These are phyloP conservation scores for Blakeslea trispora DNA, from an alignment of 371 early-diverging fungal genomes.

Conservation along the genomic window DNA sequence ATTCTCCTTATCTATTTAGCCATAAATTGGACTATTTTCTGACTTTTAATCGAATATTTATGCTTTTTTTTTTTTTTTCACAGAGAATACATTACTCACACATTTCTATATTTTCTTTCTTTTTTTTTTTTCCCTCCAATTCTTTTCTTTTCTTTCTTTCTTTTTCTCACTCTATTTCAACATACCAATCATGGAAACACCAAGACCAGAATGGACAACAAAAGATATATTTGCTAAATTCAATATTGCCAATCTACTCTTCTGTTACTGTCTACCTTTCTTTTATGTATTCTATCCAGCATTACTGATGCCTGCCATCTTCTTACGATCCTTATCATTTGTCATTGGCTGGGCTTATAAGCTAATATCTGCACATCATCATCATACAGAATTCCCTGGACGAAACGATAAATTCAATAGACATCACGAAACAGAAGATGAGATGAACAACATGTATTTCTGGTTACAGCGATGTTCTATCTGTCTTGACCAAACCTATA, in stretches of 20 bases:
- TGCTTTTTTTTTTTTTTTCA: too few relatives aligned
- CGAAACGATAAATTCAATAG: slow-evolving; percentile 8
- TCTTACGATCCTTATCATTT: slow-evolving; percentile 43
- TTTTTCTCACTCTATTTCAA: not conserved
- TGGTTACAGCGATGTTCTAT: slow-evolving; percentile 70
- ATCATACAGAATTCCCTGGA: slow-evolving; percentile 17
- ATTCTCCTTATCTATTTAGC: too few relatives aligned
- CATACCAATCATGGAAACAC: not conserved
- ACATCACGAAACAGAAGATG: slow-evolving; percentile 23
- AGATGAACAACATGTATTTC: slow-evolving; percentile 56
- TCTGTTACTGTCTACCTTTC: slow-evolving; percentile 51
- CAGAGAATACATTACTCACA: not conserved
- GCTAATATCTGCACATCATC: slow-evolving; percentile 36
- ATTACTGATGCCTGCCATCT: slow-evolving; percentile 50
- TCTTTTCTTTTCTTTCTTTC: not conserved
- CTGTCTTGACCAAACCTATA: slow-evolving; percentile 64
- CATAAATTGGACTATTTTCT: too few relatives aligned
- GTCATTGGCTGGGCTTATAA: slow-evolving; percentile 40
- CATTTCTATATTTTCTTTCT: not conserved
- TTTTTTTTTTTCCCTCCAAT: not conserved
- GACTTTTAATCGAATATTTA: too few relatives aligned
- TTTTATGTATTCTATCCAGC: slow-evolving; percentile 53
- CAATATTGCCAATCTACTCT: slow-evolving; percentile 49
- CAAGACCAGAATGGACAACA: slow-evolving; percentile 1
- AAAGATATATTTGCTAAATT: slow-evolving; percentile 39